These are phyloP conservation scores for Botryosphaeria dothidea DNA, from an alignment of 2,329 filamentous ascomycete species.

Conservation along the genomic window DNA sequence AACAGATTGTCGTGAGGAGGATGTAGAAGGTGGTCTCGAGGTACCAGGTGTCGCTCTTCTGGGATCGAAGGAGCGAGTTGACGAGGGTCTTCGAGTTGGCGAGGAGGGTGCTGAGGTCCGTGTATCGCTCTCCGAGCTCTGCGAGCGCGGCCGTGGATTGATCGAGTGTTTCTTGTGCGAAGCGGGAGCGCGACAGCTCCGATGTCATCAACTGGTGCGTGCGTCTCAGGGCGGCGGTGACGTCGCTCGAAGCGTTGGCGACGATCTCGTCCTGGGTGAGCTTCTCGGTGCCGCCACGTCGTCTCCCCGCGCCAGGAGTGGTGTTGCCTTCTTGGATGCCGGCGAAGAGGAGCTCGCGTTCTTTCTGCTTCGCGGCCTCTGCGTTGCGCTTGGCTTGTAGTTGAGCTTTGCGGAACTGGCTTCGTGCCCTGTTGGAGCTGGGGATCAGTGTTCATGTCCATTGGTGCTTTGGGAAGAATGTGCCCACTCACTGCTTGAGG, in stretches of 20 bases:
- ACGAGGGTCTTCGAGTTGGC: slow-evolving; percentile 73
- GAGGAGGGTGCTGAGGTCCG: slow-evolving; percentile 74
- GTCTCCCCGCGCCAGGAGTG: slow-evolving; percentile 35
- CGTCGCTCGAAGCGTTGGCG: slow-evolving; percentile 75
- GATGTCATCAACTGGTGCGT: slow-evolving; percentile 85
- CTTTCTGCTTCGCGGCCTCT: slow-evolving; percentile 70
- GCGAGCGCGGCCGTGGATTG: slow-evolving; percentile 82
- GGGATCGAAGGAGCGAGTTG: slow-evolving; percentile 75
- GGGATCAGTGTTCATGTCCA: slow-evolving; percentile 3
- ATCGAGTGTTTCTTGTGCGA: slow-evolving; percentile 84
- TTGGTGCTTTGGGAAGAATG: slow-evolving; percentile 41
- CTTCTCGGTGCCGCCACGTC: slow-evolving; percentile 46
- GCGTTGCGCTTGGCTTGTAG: slow-evolving; percentile 75
- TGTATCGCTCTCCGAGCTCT: slow-evolving; percentile 79
- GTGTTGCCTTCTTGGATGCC: slow-evolving; percentile 54
- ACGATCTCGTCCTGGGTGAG: slow-evolving; percentile 71
- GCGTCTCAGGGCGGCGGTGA: slow-evolving; percentile 79
- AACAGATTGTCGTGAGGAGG: slow-evolving; percentile 72
- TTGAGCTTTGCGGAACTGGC: slow-evolving; percentile 79
- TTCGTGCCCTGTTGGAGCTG: slow-evolving; percentile 51
- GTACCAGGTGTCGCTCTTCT: slow-evolving; percentile 99
- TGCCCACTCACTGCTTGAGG: slow-evolving; percentile 63
- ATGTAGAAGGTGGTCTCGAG: slow-evolving; percentile 87
- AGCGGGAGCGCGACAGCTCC: slow-evolving; percentile 83
- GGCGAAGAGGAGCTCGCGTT: slow-evolving; percentile 74